Evolutionary conservation across 140 eudicot species (phyloP).

Genomic region (Oenanthe javanica): DNA sequence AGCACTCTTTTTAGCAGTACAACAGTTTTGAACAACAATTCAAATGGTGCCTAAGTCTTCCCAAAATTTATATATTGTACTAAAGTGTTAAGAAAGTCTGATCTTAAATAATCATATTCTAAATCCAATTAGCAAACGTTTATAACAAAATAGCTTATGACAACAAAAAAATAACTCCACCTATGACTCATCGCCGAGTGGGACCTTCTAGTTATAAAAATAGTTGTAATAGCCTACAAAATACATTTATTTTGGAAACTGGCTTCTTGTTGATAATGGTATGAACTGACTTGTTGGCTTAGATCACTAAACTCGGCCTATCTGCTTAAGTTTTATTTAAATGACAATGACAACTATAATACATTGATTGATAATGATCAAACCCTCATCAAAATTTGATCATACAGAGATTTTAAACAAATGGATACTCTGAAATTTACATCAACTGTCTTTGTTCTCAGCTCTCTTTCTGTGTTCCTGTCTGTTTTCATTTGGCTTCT

Average conservation of each 20-base stretch:
- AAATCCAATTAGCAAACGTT: neutral
- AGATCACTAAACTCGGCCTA: neutral
- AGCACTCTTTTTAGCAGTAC: too few relatives aligned
- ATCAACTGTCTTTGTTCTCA: neutral
- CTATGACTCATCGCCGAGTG: neutral
- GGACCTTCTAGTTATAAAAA: neutral
- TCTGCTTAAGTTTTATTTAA: neutral
- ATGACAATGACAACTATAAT: neutral
- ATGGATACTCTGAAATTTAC: neutral
- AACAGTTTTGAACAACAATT: too few relatives aligned
- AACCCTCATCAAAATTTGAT: neutral
- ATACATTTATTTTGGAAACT: neutral
- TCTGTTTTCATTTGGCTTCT: slow-evolving; percentile 21
- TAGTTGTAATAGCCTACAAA: neutral
- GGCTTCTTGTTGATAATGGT: neutral
- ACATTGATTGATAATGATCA: neutral
- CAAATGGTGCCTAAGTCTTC: too few relatives aligned
- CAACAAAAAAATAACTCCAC: neutral
- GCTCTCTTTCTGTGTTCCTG: slow-evolving; percentile 12
- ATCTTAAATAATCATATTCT: neutral
- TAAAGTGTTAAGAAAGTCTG: too few relatives aligned
- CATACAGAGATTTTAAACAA: neutral
- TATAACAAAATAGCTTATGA: neutral
- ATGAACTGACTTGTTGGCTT: neutral
- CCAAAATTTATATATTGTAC: too few relatives aligned